Conservation (phyloP, 2,329 filamentous ascomycete genomes). For the Cordyceps militaris region DNA sequence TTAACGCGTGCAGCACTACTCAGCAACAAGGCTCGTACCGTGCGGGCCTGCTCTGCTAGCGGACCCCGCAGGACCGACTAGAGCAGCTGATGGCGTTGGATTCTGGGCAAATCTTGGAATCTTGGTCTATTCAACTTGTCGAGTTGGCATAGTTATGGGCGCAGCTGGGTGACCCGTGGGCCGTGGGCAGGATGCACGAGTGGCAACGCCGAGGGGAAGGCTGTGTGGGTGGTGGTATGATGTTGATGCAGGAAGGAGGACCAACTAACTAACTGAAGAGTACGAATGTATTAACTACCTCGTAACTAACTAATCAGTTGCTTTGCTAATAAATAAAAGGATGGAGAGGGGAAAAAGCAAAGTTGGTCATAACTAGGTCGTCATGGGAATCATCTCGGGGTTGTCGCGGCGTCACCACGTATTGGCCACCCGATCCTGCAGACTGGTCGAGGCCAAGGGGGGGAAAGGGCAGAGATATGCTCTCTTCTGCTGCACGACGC, state of each 20-base stretch:
- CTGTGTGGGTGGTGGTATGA: neutral
- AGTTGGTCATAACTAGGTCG: neutral
- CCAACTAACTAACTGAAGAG: neutral
- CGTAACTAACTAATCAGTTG: no score
- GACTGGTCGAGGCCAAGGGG: no score
- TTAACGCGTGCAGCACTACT: neutral
- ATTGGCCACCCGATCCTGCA: no score
- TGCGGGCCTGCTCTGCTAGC: neutral
- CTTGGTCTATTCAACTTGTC: no score
- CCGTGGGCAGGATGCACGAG: neutral
- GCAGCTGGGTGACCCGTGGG: neutral
- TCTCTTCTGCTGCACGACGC: no score
- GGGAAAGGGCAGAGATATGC: no score
- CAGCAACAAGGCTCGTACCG: constrained; percentile 10
- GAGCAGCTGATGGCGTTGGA: neutral
- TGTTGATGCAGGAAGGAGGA: neutral
- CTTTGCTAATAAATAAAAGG: neutral
- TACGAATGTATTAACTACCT: no score
- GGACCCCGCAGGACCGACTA: neutral
- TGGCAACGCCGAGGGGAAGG: neutral
- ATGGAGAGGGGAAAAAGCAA: neutral
- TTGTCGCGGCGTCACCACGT: no score
- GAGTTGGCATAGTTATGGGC: neutral
- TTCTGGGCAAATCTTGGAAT: neutral
- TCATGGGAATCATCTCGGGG: no score